Conservation (phyloP, 352 stramenopile species). For the Globisporangium okanoganense region DNA sequence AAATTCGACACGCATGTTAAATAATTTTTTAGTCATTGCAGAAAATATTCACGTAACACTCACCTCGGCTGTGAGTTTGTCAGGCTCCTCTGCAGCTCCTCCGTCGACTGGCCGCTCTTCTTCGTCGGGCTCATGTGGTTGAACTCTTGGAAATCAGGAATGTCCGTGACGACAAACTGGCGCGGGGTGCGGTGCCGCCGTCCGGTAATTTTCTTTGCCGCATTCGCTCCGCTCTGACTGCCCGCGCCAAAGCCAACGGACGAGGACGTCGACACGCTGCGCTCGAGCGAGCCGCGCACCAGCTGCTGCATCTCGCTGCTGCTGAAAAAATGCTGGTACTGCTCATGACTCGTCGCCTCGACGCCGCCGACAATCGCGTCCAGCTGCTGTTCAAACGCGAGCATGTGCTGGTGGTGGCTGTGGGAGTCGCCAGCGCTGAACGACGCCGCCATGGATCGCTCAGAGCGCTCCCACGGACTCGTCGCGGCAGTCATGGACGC, state of each 20-base stretch:
- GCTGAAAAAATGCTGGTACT: neutral
- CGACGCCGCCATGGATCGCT: slow-evolving; percentile 16
- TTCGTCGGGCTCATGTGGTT: neutral
- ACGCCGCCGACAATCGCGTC: slow-evolving; percentile 12
- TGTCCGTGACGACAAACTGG: slow-evolving; percentile 71
- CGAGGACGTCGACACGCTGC: slow-evolving; percentile 12
- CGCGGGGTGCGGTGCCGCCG: slow-evolving; percentile 50
- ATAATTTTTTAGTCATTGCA: too few relatives aligned
- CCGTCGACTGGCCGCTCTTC: slow-evolving; percentile 3
- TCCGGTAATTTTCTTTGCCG: slow-evolving; percentile 43
- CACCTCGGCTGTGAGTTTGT: neutral
- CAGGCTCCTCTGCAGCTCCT: neutral
- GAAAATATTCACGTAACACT: neutral
- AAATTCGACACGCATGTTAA: too few relatives aligned
- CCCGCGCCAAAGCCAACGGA: slow-evolving; percentile 1
- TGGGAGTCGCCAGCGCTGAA: slow-evolving; percentile 21
- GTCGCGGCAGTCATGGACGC: slow-evolving; percentile 7
- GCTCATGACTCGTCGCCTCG: slow-evolving; percentile 7
- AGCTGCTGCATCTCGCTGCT: slow-evolving; percentile 3
- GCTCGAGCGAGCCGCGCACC: slow-evolving; percentile 7
- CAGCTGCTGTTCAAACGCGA: slow-evolving; percentile 16
- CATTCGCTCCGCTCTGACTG: slow-evolving; percentile 1
- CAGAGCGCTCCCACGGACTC: slow-evolving; percentile 9
- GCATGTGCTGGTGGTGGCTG: slow-evolving; percentile 11
- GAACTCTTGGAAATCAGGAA: slow-evolving; percentile 45